phyloP scores from a whole-genome alignment of 495 filamentous ascomycete species.

The Hyaloscypha bicolor region DNA sequence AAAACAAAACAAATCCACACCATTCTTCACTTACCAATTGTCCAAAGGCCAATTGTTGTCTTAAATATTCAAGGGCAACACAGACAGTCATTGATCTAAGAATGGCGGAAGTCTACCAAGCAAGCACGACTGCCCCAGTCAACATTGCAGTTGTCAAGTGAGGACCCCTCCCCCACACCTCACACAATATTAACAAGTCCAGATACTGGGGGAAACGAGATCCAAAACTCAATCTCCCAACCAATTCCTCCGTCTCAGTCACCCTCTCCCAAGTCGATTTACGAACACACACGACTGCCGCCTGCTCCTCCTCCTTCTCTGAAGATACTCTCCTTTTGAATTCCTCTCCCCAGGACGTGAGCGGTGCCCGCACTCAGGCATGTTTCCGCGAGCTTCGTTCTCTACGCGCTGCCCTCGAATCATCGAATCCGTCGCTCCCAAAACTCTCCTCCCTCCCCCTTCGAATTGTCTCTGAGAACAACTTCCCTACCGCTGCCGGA shows the following conservation, averaged over 20 bases:
- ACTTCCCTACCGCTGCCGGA: constrained; percentile 98
- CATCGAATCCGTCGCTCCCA: constrained; percentile 68
- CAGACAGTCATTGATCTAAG: constrained; percentile 10
- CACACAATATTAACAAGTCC: constrained; percentile 58
- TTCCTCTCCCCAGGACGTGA: constrained; percentile 77
- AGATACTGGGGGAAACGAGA: constrained; percentile 99
- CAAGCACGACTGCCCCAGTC: constrained; percentile 94
- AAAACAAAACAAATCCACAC: constrained; percentile 7
- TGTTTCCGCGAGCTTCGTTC: constrained; percentile 84
- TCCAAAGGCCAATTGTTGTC: constrained; percentile 11
- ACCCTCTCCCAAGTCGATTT: constrained; percentile 94
- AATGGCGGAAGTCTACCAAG: constrained; percentile 73
- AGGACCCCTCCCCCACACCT: constrained; percentile 23
- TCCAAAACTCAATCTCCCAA: constrained; percentile 88
- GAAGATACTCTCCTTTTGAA: constrained; percentile 84
- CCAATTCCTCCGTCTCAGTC: constrained; percentile 94
- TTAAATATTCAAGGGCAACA: neutral
- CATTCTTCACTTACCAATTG: neutral
- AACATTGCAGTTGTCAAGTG: constrained; percentile 99
- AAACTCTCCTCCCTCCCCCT: constrained; percentile 74
- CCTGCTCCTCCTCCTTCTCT: constrained; percentile 74
- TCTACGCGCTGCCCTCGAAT: constrained; percentile 75
- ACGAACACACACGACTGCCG: constrained; percentile 93
- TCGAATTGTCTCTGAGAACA: constrained; percentile 89
- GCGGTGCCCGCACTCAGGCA: constrained; percentile 83